Conservation (phyloP, 108 stramenopile species). For the Conticribra weissflogii region DNA sequence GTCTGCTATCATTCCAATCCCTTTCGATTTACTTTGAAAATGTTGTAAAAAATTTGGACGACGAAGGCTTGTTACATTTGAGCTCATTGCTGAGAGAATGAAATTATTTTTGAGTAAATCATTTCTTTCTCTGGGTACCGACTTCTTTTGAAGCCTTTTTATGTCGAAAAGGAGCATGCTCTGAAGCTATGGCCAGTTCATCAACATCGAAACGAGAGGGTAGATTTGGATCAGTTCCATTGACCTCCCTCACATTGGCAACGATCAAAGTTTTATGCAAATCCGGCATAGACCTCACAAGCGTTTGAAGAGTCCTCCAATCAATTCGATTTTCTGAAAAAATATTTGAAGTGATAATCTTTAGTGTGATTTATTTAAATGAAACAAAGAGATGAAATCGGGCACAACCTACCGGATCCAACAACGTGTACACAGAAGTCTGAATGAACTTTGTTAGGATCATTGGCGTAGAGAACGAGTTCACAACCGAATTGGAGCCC, state of each 20-base stretch:
- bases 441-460: conserved; percentile 78
- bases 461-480: conserved; percentile 86
- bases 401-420: conserved; percentile 19
- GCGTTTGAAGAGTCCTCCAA: conserved; percentile 80
- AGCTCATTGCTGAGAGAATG: background rate
- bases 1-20: conserved; percentile 1
- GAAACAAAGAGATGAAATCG: too few species aligned
- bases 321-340: conserved; percentile 61
- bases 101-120: background rate
- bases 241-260: conserved; percentile 42
- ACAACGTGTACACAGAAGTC: conserved; percentile 89
- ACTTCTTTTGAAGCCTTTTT: conserved; percentile 55
- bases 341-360: background rate
- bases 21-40: background rate
- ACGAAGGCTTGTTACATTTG: background rate
- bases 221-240: background rate
- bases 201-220: conserved; percentile 48
- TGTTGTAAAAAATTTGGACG: background rate
- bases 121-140: conserved; percentile 63
- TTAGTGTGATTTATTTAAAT: background rate
- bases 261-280: conserved; percentile 87
- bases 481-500: conserved; percentile 90
- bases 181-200: conserved; percentile 83
- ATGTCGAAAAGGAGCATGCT: conserved; percentile 91
- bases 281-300: conserved; percentile 80